Base-by-base conservation (phyloP, 2,329 filamentous ascomycete species). In the Trichoderma polysporum region DNA sequence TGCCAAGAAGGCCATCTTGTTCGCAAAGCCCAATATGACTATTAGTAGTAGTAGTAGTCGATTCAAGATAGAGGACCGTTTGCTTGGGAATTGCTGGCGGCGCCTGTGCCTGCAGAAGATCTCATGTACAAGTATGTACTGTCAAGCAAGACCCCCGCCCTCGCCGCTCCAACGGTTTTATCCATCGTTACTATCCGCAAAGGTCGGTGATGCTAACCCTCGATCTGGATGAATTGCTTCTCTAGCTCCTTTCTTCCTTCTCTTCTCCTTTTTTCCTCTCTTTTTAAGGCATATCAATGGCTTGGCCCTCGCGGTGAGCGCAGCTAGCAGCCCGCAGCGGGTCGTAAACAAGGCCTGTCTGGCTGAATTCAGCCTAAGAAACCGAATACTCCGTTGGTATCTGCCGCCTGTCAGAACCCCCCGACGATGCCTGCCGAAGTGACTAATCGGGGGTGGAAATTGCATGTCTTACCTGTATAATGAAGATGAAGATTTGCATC, bases 41-140 rank as follows among this genome's bases (percentile, higher is more conserved):
- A 19, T 41, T 4, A 45, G 39, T 1, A 22, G 41, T 22, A 45
- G 17, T 9, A 41, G 29, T 49, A 27, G 39, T 33, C 19, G 15
- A 13, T 19, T 52, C 25, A 15, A 31, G 59, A 27, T 19, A 17
- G 15, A 62, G 37, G 7, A 33, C 59, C 35, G 49, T 54, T 53
- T 53, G 49, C 33, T 37, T 22, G 25, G 59, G 59, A 41, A 31
- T 39, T 31, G 33, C 27, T 37, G 19, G 59, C 59, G 59, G 59
- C n/a, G 59, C 59, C 47, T 62, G 59, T 52, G 19, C 59, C 59
- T 53, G 59, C 59, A 41, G 49, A 39, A 39, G 39, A 37, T 53
- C 57, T 49, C 57, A 47, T 60, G 22, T 45, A 45, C n/a, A 45
- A 45, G 41, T 19, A 19, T 45, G 57, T 35, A 27, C 27, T 8